Conservation (phyloP, 78 protist genomes). For the Tieghemostelium lacteum region DNA sequence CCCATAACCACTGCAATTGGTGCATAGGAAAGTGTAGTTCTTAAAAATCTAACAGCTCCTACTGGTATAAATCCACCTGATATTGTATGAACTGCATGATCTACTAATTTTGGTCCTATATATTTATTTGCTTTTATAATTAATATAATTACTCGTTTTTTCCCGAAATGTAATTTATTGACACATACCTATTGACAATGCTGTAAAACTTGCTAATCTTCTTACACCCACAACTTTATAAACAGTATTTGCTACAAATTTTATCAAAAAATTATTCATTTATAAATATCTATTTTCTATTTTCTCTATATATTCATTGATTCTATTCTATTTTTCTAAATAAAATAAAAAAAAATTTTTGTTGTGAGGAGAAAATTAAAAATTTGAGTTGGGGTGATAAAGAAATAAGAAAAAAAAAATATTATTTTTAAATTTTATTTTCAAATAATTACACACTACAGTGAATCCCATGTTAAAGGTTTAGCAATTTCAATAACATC, state of each 20-base stretch:
- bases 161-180: neutral
- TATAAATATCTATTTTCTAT: neutral
- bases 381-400: too few species aligned
- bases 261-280: constrained; percentile 60
- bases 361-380: too few species aligned
- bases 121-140: neutral
- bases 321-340: too few species aligned
- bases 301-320: neutral
- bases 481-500: neutral
- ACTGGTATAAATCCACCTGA: constrained; percentile 55
- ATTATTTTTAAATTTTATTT: too few species aligned
- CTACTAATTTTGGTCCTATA: constrained; percentile 60
- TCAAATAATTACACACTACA: too few species aligned
- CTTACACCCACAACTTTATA: constrained; percentile 43
- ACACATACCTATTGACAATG: constrained; percentile 38
- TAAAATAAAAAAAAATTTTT: too few species aligned
- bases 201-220: constrained; percentile 62
- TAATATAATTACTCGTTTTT: neutral
- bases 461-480: neutral
- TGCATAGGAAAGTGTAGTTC: constrained; percentile 72
- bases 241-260: constrained; percentile 47
- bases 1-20: constrained; percentile 67
- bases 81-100: constrained; percentile 42
- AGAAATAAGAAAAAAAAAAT: too few species aligned
- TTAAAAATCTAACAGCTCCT: constrained; percentile 24